phyloP scores from a whole-genome alignment of 225 moss, liverwort and hornwort species.

The Pleurozium schreberi region DNA sequence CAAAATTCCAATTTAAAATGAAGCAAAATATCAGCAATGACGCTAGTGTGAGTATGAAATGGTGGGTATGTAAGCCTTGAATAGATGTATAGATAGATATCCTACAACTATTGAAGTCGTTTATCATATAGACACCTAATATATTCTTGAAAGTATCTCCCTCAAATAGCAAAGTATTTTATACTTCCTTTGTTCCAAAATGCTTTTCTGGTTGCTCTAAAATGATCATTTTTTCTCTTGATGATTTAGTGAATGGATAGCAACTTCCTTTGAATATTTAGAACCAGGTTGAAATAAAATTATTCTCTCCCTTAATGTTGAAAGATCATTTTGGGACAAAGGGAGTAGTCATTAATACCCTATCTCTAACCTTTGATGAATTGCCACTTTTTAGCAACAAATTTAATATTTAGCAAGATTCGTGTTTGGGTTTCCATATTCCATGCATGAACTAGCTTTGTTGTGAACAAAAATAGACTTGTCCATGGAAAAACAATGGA shows the following conservation, averaged over 20 bases:
- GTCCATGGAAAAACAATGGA: neutral
- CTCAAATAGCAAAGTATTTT: neutral
- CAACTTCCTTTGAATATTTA: neutral
- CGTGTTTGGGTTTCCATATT: fast-evolving
- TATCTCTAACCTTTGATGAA: neutral
- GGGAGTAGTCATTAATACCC: neutral
- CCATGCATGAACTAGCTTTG: fast-evolving
- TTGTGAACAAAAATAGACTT: too few relatives aligned
- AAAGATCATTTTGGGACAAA: neutral
- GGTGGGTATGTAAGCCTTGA: too few relatives aligned
- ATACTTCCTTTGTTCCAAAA: fast-evolving
- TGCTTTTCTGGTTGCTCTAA: neutral
- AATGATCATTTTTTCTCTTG: neutral
- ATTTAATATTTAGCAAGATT: fast-evolving
- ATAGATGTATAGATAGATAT: too few relatives aligned
- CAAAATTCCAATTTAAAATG: neutral
- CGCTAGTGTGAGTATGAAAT: too few relatives aligned
- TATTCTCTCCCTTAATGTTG: fast-evolving
- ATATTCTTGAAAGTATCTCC: neutral
- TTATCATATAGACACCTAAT: too few relatives aligned
- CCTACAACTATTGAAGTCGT: too few relatives aligned
- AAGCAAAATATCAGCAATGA: fast-evolving
- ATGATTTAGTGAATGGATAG: neutral
- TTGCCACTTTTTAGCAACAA: neutral
- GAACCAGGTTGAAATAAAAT: fast-evolving